A percentile compares a stretch with the other conserved stretches of the same genome.
These are phyloP conservation scores for Phytophthora chlamydospora DNA, from an alignment of 352 stramenopile genomes.

Conservation along the genomic window DNA sequence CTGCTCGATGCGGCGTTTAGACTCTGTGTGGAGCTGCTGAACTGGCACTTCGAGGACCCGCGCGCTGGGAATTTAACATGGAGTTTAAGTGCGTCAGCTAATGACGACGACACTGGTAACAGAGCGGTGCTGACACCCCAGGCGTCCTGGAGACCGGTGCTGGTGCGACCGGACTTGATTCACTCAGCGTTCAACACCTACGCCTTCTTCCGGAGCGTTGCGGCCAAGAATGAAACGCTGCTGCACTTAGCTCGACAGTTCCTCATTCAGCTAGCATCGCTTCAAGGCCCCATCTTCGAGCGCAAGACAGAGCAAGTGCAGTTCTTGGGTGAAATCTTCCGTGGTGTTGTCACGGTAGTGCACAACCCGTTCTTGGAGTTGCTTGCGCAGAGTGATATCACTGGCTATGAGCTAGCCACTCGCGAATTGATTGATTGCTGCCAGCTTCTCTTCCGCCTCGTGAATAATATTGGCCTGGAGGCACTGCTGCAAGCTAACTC, in stretches of 20 bases:
- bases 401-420: conserved; percentile 70
- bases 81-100: conserved; percentile 55
- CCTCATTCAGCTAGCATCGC: conserved; percentile 77
- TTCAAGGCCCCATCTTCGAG: conserved; percentile 76
- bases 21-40: conserved; percentile 80
- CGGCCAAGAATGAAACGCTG: conserved; percentile 69
- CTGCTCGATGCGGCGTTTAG: conserved; percentile 78
- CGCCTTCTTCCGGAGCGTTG: conserved; percentile 74
- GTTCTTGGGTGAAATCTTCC: conserved; percentile 76
- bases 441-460: conserved; percentile 76
- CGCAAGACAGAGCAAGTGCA: conserved; percentile 65
- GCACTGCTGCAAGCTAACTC: conserved; percentile 46
- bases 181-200: conserved; percentile 89
- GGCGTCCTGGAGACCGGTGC: conserved; percentile 69
- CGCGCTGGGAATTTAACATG: conserved; percentile 67
- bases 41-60: conserved; percentile 76
- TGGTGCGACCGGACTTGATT: conserved; percentile 77
- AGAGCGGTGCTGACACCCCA: conserved; percentile 58
- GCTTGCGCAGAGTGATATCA: conserved; percentile 63
- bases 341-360: conserved; percentile 63
- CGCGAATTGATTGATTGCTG: conserved; percentile 87
- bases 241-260: conserved; percentile 84
- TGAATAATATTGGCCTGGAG: conserved; percentile 76
- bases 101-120: conserved; percentile 36
- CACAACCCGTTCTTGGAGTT: conserved; percentile 81